Percentiles rank a stretch among this genome's conserved stretches.
Evolutionary conservation across 345 rosid species (phyloP).

Genomic region (Aegle marmelos): DNA sequence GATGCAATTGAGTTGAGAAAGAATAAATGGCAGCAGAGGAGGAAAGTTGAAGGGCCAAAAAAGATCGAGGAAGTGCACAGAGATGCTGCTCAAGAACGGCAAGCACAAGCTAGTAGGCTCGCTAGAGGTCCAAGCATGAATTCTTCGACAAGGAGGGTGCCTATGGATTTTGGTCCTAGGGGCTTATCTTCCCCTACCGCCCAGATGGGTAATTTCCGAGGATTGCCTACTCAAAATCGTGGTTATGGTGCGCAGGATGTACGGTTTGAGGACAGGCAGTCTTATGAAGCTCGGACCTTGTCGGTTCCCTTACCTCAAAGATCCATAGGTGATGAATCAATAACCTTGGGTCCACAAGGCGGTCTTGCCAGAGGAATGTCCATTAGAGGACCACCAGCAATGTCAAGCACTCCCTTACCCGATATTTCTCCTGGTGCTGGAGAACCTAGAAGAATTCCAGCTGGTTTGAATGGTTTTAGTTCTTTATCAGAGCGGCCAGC

Average conservation of each 20-base stretch:
- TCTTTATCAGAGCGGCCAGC: conserved; percentile 36
- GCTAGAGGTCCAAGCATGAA: conserved; percentile 64
- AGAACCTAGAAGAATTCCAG: conserved; percentile 55
- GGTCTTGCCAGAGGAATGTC: conserved; percentile 97
- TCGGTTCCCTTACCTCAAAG: conserved; percentile 78
- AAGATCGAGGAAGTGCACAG: conserved; percentile 97
- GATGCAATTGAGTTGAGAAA: conserved; percentile 84
- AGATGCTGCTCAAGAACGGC: conserved; percentile 98
- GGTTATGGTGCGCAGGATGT: conserved; percentile 68
- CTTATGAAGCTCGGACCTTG: conserved; percentile 65
- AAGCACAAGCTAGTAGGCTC: conserved; percentile 65
- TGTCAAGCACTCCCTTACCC: conserved; percentile 31
- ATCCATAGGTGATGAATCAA: conserved; percentile 62
- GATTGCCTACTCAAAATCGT: conserved; percentile 57
- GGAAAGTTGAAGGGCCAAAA: conserved; percentile 99
- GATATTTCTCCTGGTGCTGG: conserved; percentile 48
- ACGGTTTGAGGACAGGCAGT: conserved; percentile 69
- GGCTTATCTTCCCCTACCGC: conserved; percentile 65
- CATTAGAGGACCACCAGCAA: conserved; percentile 51
- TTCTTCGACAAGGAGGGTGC: conserved; percentile 57
- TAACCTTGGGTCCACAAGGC: conserved; percentile 95
- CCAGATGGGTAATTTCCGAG: conserved; percentile 72
- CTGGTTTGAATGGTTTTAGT: conserved; percentile 60
- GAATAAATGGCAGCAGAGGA: conserved; percentile 97
- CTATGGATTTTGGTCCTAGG: conserved; percentile 73